Percentiles rank a stretch among this genome's conserved stretches.
phyloP scores from a whole-genome alignment of 768 basidiomycete genomes.

The Lactarius evosmus region DNA sequence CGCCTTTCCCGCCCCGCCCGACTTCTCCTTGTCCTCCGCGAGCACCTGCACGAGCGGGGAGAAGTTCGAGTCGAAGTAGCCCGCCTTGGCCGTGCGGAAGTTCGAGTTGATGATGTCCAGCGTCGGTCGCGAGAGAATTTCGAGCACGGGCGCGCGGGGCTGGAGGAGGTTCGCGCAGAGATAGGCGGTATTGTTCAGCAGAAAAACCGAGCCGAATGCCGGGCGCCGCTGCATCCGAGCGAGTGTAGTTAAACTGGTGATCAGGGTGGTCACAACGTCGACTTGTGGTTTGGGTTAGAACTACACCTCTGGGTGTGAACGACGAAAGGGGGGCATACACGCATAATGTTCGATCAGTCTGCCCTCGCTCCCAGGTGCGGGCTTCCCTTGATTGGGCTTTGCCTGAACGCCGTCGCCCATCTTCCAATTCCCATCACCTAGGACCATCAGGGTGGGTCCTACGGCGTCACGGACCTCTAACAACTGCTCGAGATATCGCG shows the following conservation, averaged over 20 bases:
- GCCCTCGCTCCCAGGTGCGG: slow-evolving; percentile 53
- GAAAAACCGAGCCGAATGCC: slow-evolving; percentile 68
- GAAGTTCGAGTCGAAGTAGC: slow-evolving; percentile 81
- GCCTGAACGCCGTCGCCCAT: slow-evolving; percentile 82
- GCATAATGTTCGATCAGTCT: slow-evolving; percentile 71
- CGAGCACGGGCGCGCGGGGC: slow-evolving; percentile 45
- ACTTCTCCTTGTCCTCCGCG: slow-evolving; percentile 47
- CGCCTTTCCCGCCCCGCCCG: slow-evolving; percentile 40
- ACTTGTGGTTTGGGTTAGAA: slow-evolving; percentile 39
- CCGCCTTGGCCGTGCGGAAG: slow-evolving; percentile 78
- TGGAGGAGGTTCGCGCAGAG: slow-evolving; percentile 58
- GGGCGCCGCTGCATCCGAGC: slow-evolving; percentile 57
- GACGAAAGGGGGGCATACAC: slow-evolving; percentile 44
- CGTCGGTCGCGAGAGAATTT: slow-evolving; percentile 58
- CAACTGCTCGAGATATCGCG: slow-evolving; percentile 64
- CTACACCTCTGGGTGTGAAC: not conserved
- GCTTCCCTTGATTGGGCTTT: slow-evolving; percentile 39
- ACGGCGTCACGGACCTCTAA: slow-evolving; percentile 70
- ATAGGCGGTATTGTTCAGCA: slow-evolving; percentile 77
- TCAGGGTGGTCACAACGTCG: slow-evolving; percentile 67
- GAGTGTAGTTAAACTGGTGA: slow-evolving; percentile 60
- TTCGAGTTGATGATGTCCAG: slow-evolving; percentile 62
- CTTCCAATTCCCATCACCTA: slow-evolving; percentile 89
- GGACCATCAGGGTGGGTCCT: slow-evolving; percentile 57
- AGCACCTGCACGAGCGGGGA: slow-evolving; percentile 68